Percentiles rank a stretch among this genome's conserved stretches.
These are phyloP conservation scores for Talaromyces thailandensis DNA, from an alignment of 495 filamentous ascomycete genomes.

Conservation along the genomic window DNA sequence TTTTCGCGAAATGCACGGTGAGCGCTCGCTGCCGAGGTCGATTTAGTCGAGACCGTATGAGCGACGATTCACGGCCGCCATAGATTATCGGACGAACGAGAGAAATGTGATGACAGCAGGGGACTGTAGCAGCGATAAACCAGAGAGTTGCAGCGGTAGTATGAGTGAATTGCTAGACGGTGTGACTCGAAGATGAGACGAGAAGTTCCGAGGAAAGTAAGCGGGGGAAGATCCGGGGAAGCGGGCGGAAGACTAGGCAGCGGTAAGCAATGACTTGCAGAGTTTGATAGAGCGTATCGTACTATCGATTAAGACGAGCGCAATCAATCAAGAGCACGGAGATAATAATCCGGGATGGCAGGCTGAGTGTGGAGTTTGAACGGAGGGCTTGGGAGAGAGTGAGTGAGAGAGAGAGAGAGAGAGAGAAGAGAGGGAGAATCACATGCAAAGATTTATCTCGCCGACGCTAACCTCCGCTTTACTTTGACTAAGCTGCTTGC, in stretches of 20 bases:
- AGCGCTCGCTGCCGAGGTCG: background rate
- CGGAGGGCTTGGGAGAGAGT: slow-evolving; percentile 1
- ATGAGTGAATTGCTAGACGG: background rate
- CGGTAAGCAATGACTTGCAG: background rate
- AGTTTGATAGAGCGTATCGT: background rate
- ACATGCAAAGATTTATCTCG: slow-evolving; percentile 4
- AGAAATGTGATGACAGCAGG: background rate
- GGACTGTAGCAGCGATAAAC: background rate
- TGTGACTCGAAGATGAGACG: background rate
- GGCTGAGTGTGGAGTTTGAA: background rate
- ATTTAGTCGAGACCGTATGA: background rate
- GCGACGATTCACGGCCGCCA: background rate
- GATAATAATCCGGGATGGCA: background rate
- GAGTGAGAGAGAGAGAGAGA: slow-evolving; percentile 7
- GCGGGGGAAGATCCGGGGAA: slow-evolving; percentile 5
- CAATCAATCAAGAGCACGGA: background rate
- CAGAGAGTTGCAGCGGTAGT: background rate
- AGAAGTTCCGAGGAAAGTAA: background rate
- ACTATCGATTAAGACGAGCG: background rate
- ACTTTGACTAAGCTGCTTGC: background rate
- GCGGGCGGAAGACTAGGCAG: background rate
- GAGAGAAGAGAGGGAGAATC: slow-evolving; percentile 15
- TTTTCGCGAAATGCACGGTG: background rate
- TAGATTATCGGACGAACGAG: background rate
- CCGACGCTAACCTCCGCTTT: background rate